phyloP scores from a whole-genome alignment of 495 filamentous ascomycete species.

The Sphaerosporella brunnea region DNA sequence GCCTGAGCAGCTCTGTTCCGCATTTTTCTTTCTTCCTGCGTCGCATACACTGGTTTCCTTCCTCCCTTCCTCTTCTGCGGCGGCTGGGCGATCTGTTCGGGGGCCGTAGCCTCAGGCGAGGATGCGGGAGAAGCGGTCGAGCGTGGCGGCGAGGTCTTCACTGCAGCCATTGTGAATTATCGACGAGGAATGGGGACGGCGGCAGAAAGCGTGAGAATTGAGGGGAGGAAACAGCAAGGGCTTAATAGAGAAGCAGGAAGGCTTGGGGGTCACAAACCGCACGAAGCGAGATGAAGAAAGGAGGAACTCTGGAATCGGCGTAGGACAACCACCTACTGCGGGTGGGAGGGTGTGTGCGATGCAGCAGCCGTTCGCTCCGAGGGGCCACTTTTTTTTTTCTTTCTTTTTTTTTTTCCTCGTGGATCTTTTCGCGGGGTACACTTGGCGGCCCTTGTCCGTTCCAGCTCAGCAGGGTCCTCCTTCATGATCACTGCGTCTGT shows the following conservation, averaged over 20 bases:
- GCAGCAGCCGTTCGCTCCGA: not conserved
- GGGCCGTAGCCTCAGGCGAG: constrained; percentile 22
- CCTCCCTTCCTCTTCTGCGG: constrained; percentile 85
- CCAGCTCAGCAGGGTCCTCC: not conserved
- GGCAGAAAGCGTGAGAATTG: constrained; percentile 1
- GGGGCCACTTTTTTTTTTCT: constrained; percentile 2
- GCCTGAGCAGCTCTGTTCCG: constrained; percentile 94
- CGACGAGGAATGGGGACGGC: not conserved
- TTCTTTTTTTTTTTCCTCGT: constrained; percentile 7
- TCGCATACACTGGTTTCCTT: constrained; percentile 94
- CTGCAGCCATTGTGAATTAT: constrained; percentile 14
- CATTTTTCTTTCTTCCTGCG: constrained; percentile 95
- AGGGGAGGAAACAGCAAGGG: not conserved
- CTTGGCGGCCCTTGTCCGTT: constrained; percentile 1
- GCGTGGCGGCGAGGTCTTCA: constrained; percentile 25
- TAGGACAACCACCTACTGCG: constrained; percentile 2
- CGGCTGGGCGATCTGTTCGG: constrained; percentile 17
- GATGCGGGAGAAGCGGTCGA: constrained; percentile 21
- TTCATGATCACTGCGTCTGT: too few relatives aligned
- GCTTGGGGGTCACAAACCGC: constrained; percentile 1
- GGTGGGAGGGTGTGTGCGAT: not conserved
- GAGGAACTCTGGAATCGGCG: not conserved
- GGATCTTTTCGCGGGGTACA: constrained; percentile 4
- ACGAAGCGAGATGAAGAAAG: constrained; percentile 7
- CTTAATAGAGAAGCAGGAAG: constrained; percentile 3